Base-by-base conservation (phyloP, 2,329 filamentous ascomycete genomes). In the Incumbomyces delicatus region DNA sequence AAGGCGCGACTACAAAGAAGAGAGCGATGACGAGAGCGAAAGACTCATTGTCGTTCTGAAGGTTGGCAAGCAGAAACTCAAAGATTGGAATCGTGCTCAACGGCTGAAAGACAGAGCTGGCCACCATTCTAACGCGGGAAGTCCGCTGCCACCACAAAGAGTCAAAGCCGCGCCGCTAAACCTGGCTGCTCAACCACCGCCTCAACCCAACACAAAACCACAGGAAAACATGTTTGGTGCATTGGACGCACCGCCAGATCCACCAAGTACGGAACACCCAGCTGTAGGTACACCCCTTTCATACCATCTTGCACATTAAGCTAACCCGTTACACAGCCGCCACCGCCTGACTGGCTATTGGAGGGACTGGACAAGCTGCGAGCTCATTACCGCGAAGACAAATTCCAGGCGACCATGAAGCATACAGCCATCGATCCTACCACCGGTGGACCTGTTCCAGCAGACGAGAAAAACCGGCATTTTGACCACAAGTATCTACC, bases 331-430 rank as follows among this genome's bases (percentile, higher is more conserved):
- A 44, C 22, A 27, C 52, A 94, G 87, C 87, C 88, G 49, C 80
- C 85, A 6, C 81, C 88, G 14, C 89, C 90, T n/a, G 72, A 78
- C 47, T 96, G 92, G 92, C 83, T 98, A 47, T 71, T 75, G 48
- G 68, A 75, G 32, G 83, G 86, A 44, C 77, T 96, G n/a, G 71
- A 77, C 49, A 74, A 80, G 18, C 77, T 96, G 47, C 80, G 80
- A 55, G 71, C 74, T 50, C 66, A 67, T 14, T 90, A 95, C 60
- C 83, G 85, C 2, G 77, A 83, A 57, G 88, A 95, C 63, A 76
- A 77, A 27, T 96, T 96, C 62, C 87, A 95, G 65, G 84, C 81
- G 45, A 77, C 83, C 17, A 98, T 98, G 92, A 87, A 88, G 50
- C 89, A 94, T 66, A 86, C 80, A 18, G 81, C 85, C 49, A 77